Base-by-base conservation (phyloP, 805 yeast species). In the Isabelozyma pseudorhagii region DNA sequence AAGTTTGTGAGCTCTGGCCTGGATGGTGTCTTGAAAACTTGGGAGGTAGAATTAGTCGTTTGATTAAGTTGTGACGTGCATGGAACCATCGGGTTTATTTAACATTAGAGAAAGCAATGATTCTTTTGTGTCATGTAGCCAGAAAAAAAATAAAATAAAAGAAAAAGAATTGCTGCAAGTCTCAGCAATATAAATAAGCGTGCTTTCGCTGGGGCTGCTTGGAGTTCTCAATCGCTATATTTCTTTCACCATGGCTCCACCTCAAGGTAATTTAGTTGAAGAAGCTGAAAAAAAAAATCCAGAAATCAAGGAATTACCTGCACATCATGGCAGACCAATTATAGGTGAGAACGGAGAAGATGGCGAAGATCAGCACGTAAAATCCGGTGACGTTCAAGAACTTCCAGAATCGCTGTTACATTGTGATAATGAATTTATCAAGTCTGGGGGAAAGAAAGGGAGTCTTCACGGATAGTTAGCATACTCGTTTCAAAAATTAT, bases 1-100 rank as follows among this genome's bases (percentile, higher is more conserved):
- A 69, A 72, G 9, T 64, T 92, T 40, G 81, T 83, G 8, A 82
- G 87, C 53, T 85, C 82, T 17, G 99, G 99, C 38, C 71, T 83
- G 13, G 99, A 94, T 64, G 89, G 93, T 3, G 77, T 85, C 46
- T 74, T 93, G 49, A 92, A 87, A 68, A 69, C 74, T 29, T 94
- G 98, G 98, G 60, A 61, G 8, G 78, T 77, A 8, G 66, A 64
- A 41, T 60, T 64, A 5, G 7, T 8, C n/a, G 36, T 8, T 31
- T 31, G n/a, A 13, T 31, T 31, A 31, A 21, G 25, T 21, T 21
- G 25, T 21, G 25, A 21, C 25, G 25, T 21, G 25, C 25, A 21
- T 21, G 25, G 25, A 21, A 21, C 25, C 25, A 21, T 21, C 25
- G 25, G 25, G 25, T 21, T 21, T 15, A 15, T 15, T 15, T 15